Base-by-base conservation (phyloP, 139 green algal genomes). In the Chlamydomonas incerta region DNA sequence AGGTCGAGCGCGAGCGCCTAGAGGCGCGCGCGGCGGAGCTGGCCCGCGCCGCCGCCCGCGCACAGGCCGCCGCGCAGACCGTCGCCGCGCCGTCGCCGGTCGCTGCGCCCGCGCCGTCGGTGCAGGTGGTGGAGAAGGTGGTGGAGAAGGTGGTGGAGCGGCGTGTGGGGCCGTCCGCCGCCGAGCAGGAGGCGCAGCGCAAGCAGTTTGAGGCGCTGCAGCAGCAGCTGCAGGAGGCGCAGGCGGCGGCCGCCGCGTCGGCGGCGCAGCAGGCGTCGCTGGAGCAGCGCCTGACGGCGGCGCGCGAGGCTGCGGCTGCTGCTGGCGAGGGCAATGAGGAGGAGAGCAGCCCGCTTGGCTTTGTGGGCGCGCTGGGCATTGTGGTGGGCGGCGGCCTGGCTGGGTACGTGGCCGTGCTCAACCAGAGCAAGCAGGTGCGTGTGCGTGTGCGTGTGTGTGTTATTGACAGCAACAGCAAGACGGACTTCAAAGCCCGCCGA, bases 361-460 rank as follows among this genome's bases (percentile, higher is more conserved):
- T 86, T 23, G 21, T 91, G 14, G 87, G 87, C 35, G 82, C 41
- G 21, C 60, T 91, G 33, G 87, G 87, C 62, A 87, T 91, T 31
- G 37, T 88, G 34, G 62, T 83, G 24, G 87, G 87, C 34, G 87
- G 87, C 37, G 87, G 82, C 17, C 76, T 91, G 50, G 87, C 66
- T 1, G 87, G 87, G 60, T 91, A 88, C 66, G 76, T 91, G 74
- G 83, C 73, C 31, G 66, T 88, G 47, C 82, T 91, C 23, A 87
- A 88, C 57, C 72, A 83, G 50, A 86, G 87, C 75, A 91, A 88
- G 69, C 20, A 87, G 86, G 86, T 90, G 72, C 4, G 81, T n/a
- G n/a, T n/a, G n/a, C n/a, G n/a, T n/a, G n/a, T n/a, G n/a, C n/a
- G n/a, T n/a, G n/a, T n/a, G n/a, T n/a, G n/a, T n/a, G n/a, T n/a